Evolutionary conservation across 1,284 basidiomycete genomes (phyloP).

Genomic region (Cryptococcus wingfieldii): DNA sequence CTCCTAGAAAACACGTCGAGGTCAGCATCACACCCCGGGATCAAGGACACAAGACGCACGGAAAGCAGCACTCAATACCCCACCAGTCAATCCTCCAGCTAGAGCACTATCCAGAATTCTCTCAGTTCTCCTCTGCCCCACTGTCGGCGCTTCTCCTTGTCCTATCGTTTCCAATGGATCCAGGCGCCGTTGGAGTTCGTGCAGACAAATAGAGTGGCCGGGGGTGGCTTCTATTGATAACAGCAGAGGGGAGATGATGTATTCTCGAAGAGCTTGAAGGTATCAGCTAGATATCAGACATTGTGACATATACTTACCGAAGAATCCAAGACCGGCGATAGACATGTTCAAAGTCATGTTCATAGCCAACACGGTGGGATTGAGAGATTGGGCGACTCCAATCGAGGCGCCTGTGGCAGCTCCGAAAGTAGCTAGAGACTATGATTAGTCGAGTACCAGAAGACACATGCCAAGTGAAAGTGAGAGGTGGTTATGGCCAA

Average conservation of each 20-base stretch:
- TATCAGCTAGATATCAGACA: neutral
- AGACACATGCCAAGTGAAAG: neutral
- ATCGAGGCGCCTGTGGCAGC: constrained; percentile 32
- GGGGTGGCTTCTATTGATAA: constrained; percentile 18
- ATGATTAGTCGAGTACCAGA: neutral
- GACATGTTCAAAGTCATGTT: constrained; percentile 41
- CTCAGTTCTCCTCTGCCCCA: constrained; percentile 29
- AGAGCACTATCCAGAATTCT: constrained; percentile 37
- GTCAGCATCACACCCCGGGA: neutral
- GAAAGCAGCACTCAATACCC: constrained; percentile 18
- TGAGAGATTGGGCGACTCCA: constrained; percentile 27
- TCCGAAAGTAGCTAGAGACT: constrained; percentile 25
- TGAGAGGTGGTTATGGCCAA: neutral
- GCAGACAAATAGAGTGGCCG: constrained; percentile 20
- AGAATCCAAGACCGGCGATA: constrained; percentile 38
- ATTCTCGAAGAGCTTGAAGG: constrained; percentile 39
- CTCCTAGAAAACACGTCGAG: constrained; percentile 18
- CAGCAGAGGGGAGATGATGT: constrained; percentile 42
- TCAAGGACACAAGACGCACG: constrained; percentile 15
- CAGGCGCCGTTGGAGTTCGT: constrained; percentile 1
- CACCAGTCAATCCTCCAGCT: constrained; percentile 33
- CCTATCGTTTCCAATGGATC: no score
- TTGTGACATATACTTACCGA: constrained; percentile 22
- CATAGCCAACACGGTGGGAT: constrained; percentile 29
- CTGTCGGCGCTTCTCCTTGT: neutral